Conservation (phyloP, 257 asterid species). For the Przewalskia tangutica region DNA sequence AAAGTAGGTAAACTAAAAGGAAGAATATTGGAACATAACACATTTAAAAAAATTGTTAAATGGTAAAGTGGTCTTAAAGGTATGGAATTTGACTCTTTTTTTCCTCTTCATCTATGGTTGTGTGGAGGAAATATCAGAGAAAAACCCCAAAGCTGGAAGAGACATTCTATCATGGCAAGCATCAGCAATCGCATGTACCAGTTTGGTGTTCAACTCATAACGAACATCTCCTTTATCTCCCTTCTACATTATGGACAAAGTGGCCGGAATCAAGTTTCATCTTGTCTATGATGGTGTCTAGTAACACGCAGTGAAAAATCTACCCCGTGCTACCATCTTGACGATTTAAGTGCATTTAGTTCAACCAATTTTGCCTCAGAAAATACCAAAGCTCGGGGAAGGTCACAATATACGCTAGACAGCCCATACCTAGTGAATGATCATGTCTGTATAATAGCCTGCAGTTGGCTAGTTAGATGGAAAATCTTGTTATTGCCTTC, state of each 20-base stretch:
- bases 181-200: background rate
- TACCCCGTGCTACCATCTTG: background rate
- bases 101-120: background rate
- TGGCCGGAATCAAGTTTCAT: background rate
- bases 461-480: constrained; percentile 21
- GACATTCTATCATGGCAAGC: background rate
- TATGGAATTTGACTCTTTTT: background rate
- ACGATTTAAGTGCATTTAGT: background rate
- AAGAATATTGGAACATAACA: no score
- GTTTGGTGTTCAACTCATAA: background rate
- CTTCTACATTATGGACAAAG: background rate
- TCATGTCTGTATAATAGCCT: constrained; percentile 14
- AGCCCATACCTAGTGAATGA: background rate
- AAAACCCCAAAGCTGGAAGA: background rate
- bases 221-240: background rate
- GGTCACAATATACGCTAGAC: background rate
- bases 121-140: background rate
- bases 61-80: no score
- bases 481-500: constrained; percentile 14
- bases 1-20: no score
- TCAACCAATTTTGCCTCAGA: background rate
- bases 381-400: background rate
- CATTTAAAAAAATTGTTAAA: no score
- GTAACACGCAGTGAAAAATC: background rate
- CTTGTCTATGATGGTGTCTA: background rate